phyloP scores from a whole-genome alignment of 2,329 filamentous ascomycete genomes.

The Mariannaea elegans region DNA sequence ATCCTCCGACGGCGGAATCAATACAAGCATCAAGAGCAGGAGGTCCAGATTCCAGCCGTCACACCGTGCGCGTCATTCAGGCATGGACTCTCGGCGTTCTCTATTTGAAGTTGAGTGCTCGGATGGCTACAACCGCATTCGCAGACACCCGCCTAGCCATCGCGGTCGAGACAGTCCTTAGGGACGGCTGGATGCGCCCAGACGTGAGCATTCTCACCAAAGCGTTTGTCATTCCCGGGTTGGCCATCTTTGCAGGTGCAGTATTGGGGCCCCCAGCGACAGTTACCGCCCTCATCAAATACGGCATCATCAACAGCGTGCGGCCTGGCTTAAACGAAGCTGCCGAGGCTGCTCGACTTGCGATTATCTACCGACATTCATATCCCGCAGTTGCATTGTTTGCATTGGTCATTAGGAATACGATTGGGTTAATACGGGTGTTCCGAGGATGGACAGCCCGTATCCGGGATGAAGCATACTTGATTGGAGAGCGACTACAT shows the following conservation, averaged over 20 bases:
- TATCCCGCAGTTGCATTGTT: conserved; percentile 73
- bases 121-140: conserved; percentile 73
- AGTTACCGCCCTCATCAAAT: conserved; percentile 51
- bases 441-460: conserved; percentile 80
- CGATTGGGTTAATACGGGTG: conserved; percentile 64
- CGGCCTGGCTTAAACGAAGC: conserved; percentile 34
- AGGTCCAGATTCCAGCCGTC: conserved; percentile 48
- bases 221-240: conserved; percentile 82
- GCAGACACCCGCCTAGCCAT: conserved; percentile 75
- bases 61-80: conserved; percentile 88
- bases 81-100: conserved; percentile 94
- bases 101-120: conserved; percentile 82
- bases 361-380: conserved; percentile 63
- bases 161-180: conserved; percentile 78
- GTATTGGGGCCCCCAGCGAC: conserved; percentile 71
- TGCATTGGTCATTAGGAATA: conserved; percentile 53
- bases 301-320: conserved; percentile 30
- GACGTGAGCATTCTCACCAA: conserved; percentile 82
- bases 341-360: conserved; percentile 40
- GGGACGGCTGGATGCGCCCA: conserved; percentile 80
- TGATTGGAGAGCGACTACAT: conserved; percentile 93
- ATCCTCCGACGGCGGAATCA: conserved; percentile 47
- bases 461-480: conserved; percentile 93
- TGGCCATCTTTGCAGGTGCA: conserved; percentile 68
- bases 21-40: conserved; percentile 39